These are phyloP conservation scores for Apiospora saccharicola DNA, from an alignment of 2,329 filamentous ascomycete species.

Conservation along the genomic window DNA sequence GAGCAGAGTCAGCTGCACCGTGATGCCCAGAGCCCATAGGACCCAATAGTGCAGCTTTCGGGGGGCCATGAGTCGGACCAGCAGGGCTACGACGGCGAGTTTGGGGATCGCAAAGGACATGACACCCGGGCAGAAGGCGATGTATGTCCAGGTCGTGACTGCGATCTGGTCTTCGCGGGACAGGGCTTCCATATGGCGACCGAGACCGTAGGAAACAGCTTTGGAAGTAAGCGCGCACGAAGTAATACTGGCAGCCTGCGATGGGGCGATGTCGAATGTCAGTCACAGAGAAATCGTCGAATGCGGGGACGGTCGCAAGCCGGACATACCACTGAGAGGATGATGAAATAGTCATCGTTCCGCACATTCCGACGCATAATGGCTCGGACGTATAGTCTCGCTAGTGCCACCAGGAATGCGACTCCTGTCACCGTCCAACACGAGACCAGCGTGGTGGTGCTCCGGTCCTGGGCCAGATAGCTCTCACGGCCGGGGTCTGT, in stretches of 20 bases:
- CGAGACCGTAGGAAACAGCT: not conserved
- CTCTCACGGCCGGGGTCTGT: not conserved
- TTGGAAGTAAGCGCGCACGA: not conserved
- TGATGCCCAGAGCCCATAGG: not conserved
- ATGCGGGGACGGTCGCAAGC: no score
- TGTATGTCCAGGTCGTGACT: not conserved
- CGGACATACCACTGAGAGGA: slow-evolving; percentile 40
- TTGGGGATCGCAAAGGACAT: slow-evolving; percentile 18
- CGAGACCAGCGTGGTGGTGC: not conserved
- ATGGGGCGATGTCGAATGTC: not conserved
- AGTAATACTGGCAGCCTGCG: not conserved
- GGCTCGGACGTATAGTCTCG: slow-evolving; percentile 41
- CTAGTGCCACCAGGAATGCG: slow-evolving; percentile 39
- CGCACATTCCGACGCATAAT: slow-evolving; percentile 42
- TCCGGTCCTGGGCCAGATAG: not conserved
- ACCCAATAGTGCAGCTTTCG: not conserved
- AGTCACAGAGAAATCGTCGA: not conserved
- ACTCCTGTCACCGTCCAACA: slow-evolving; percentile 26
- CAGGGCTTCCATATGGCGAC: not conserved
- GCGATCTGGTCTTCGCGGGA: not conserved
- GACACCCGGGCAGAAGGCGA: slow-evolving; percentile 6
- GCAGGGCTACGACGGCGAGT: not conserved
- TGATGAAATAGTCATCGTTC: slow-evolving; percentile 48
- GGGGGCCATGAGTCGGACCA: not conserved
- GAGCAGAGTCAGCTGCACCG: not conserved